Evolutionary conservation across 495 filamentous ascomycete genomes (phyloP).

Genomic region (Penicillium odoratum): DNA sequence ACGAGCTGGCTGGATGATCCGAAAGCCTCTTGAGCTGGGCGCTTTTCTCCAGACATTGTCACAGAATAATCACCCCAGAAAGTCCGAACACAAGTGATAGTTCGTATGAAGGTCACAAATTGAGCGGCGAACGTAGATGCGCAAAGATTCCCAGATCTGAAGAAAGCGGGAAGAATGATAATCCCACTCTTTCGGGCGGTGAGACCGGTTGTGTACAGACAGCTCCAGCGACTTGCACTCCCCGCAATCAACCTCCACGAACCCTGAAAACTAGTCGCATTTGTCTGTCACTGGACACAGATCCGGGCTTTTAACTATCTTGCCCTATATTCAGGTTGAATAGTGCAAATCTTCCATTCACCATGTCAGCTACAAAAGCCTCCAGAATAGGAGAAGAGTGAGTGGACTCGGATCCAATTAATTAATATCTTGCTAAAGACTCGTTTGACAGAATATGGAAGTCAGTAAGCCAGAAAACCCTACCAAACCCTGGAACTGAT

Average conservation of each 20-base stretch:
- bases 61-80: not conserved
- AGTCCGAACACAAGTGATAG: not conserved
- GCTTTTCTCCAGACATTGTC: constrained; percentile 85
- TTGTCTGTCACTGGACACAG: not conserved
- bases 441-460: constrained; percentile 81
- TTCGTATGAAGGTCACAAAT: not conserved
- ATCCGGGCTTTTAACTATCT: not conserved
- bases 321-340: not conserved
- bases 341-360: not conserved
- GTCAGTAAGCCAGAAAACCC: constrained; percentile 56
- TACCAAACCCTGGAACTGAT: not conserved
- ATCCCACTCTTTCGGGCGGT: constrained; percentile 29
- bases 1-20: constrained; percentile 72
- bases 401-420: constrained; percentile 37
- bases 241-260: constrained; percentile 24
- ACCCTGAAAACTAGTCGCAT: not conserved
- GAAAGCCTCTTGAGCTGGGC: constrained; percentile 78
- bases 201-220: constrained; percentile 21
- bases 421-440: constrained; percentile 25
- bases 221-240: constrained; percentile 25
- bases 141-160: constrained; percentile 23
- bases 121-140: constrained; percentile 11
- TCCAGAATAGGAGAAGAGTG: constrained; percentile 97
- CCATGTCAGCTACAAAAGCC: constrained; percentile 77
- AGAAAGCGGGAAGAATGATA: constrained; percentile 34